Base-by-base conservation (phyloP, 2,329 filamentous ascomycete species). In the Fusarium cyanostomum region DNA sequence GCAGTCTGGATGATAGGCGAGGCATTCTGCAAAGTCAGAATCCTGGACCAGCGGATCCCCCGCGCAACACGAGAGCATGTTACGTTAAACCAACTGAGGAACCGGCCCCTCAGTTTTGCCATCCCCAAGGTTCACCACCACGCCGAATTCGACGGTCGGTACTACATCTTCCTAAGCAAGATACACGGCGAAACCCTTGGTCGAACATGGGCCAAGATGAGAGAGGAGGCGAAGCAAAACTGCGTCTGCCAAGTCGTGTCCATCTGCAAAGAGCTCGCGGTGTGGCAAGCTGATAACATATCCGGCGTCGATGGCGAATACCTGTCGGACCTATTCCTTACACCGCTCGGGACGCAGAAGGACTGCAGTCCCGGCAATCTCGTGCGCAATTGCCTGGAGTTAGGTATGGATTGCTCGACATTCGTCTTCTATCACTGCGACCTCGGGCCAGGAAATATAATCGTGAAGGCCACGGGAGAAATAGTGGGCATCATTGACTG, bases 341-440 rank as follows among this genome's bases (percentile, higher is more conserved):
- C n/a, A n/a, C n/a, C n/a, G n/a, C n/a, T n/a, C n/a, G n/a, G n/a
- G n/a, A n/a, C n/a, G n/a, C n/a, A 38, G 35, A n/a, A 30, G 26
- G 51, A 48, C 26, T 54, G 42, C 43, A 54, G 42, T 28, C 39
- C 39, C 18, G 8, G 9, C 12, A 46, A 33, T 43, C 16, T 45
- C 2, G 30, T 44, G 3, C 34, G 56, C 30, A 56, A 42, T 28
- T 67, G 57, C 39, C 12, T 45, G 26, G 50, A 42, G 26, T 49
- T 74, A 16, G 69, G 68, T 10, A 74, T 76, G 67, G 70, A 73
- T 49, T 71, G 62, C 42, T 73, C 69, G 10, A 57, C 46, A 18
- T 63, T 72, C 26, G 59, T 71, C 2, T 74, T 75, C 35, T 71
- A 67, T 56, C 71, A 75, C 63, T 67, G 64, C 41, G 68, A 75